These are phyloP conservation scores for Clarkia xantiana DNA, from an alignment of 345 rosid species.

Conservation along the genomic window DNA sequence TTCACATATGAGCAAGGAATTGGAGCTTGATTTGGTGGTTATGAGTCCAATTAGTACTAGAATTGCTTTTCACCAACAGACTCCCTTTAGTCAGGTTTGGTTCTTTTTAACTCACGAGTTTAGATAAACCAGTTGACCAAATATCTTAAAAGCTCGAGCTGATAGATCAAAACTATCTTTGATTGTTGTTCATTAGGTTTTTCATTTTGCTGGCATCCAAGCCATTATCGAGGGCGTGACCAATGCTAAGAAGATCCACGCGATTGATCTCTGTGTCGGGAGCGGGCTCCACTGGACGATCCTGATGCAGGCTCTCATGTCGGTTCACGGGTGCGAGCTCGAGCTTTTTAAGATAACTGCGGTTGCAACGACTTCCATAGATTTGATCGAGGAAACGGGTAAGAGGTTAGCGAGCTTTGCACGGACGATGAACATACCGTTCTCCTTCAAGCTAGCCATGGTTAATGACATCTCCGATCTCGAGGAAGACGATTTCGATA, in stretches of 20 bases:
- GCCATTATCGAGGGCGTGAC: slow-evolving; percentile 30
- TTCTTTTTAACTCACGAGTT: no score
- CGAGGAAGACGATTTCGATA: slow-evolving; percentile 21
- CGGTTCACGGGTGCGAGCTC: slow-evolving; percentile 11
- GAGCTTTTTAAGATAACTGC: slow-evolving; percentile 39
- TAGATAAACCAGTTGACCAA: no score
- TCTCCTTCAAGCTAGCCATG: slow-evolving; percentile 21
- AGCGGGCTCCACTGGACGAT: slow-evolving; percentile 28
- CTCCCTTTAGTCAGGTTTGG: slow-evolving; percentile 20
- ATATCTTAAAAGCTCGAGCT: no score
- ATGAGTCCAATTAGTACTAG: slow-evolving; percentile 3
- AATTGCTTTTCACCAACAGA: slow-evolving; percentile 16
- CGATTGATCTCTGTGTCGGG: slow-evolving; percentile 22
- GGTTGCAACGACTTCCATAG: slow-evolving; percentile 12
- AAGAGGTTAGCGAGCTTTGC: slow-evolving; percentile 25
- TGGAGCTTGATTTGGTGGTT: slow-evolving; percentile 8
- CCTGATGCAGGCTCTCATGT: slow-evolving; percentile 38
- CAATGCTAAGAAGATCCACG: slow-evolving; percentile 25
- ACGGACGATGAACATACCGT: slow-evolving; percentile 20
- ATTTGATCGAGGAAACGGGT: slow-evolving; percentile 22
- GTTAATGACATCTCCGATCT: slow-evolving; percentile 28
- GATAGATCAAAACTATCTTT: no score
- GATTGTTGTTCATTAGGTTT: neutral
- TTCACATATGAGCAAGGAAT: neutral
- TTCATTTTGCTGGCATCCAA: slow-evolving; percentile 28